Evolutionary conservation across 805 yeast species (phyloP).

Genomic region (Sugiyamaella chiloensis): DNA sequence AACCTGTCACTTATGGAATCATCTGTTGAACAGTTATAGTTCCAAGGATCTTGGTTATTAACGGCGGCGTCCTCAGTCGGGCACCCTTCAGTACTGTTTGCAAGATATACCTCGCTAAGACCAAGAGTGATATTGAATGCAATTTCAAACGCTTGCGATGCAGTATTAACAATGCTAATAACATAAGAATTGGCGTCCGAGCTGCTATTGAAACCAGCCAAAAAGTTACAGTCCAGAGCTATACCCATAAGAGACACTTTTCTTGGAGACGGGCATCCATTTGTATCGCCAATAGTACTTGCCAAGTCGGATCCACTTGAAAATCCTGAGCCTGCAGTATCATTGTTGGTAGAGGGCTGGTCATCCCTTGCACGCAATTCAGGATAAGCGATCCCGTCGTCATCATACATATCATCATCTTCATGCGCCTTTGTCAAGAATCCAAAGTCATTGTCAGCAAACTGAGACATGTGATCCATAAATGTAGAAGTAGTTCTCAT

Average conservation of each 20-base stretch:
- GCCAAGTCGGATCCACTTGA: constrained; percentile 27
- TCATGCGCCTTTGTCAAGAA: background rate
- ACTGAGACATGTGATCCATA: background rate
- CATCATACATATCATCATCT: background rate
- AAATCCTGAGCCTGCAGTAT: constrained; percentile 27
- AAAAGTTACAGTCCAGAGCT: constrained; percentile 37
- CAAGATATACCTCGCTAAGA: constrained; percentile 29
- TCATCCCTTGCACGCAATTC: background rate
- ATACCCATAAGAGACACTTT: constrained; percentile 36
- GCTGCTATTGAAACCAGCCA: constrained; percentile 27
- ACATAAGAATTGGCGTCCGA: constrained; percentile 30
- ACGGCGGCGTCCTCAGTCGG: constrained; percentile 19
- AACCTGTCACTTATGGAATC: constrained; percentile 30
- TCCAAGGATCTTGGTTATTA: constrained; percentile 26
- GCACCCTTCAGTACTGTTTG: constrained; percentile 27
- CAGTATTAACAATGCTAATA: constrained; percentile 33
- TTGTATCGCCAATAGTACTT: constrained; percentile 29
- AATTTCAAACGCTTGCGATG: constrained; percentile 34
- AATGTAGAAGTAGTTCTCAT: constrained; percentile 11
- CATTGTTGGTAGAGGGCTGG: constrained; percentile 16
- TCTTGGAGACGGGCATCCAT: constrained; percentile 34
- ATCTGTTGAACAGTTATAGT: constrained; percentile 25
- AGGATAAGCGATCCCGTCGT: no score
- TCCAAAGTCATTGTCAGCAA: constrained; percentile 9
- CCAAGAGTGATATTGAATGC: constrained; percentile 38